Evolutionary conservation across 306 rosid species (phyloP).

Genomic region (Comarum palustre): DNA sequence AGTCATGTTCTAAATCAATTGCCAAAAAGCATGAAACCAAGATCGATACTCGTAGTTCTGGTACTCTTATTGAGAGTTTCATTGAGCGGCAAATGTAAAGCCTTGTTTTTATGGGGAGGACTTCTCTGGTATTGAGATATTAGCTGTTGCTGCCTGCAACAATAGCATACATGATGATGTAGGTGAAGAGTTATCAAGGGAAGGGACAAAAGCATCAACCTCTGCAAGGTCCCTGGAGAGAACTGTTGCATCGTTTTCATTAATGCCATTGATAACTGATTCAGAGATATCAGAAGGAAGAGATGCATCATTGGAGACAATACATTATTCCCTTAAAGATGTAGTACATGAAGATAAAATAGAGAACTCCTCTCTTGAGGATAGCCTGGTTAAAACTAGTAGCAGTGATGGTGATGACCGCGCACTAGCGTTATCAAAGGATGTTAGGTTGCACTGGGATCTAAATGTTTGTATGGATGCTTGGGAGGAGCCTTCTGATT

Average conservation of each 20-base stretch:
- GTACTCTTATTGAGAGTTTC: background rate
- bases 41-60: conserved; percentile 7
- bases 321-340: conserved; percentile 1
- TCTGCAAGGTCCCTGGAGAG: conserved; percentile 1
- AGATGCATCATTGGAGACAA: conserved; percentile 13
- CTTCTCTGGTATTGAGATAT: conserved; percentile 40
- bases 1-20: conserved; percentile 13
- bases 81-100: conserved; percentile 12
- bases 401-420: background rate
- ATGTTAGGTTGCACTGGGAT: conserved; percentile 39
- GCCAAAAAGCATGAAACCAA: conserved; percentile 16
- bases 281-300: conserved; percentile 10
- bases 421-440: conserved; percentile 20
- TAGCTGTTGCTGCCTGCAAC: conserved; percentile 40
- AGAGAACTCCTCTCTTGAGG: conserved; percentile 9
- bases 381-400: conserved; percentile 3
- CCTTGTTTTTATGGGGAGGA: conserved; percentile 22
- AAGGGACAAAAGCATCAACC: conserved; percentile 9
- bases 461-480: conserved; percentile 37
- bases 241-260: conserved; percentile 2
- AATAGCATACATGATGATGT: conserved; percentile 25
- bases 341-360: conserved; percentile 3
- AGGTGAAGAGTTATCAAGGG: conserved; percentile 17
- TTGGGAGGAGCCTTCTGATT: conserved; percentile 28
- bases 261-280: background rate